A percentile compares a stretch with the other conserved stretches of the same genome.
These are phyloP conservation scores for Dionaea muscipula DNA, from an alignment of 179 eudicot genomes.

Conservation along the genomic window DNA sequence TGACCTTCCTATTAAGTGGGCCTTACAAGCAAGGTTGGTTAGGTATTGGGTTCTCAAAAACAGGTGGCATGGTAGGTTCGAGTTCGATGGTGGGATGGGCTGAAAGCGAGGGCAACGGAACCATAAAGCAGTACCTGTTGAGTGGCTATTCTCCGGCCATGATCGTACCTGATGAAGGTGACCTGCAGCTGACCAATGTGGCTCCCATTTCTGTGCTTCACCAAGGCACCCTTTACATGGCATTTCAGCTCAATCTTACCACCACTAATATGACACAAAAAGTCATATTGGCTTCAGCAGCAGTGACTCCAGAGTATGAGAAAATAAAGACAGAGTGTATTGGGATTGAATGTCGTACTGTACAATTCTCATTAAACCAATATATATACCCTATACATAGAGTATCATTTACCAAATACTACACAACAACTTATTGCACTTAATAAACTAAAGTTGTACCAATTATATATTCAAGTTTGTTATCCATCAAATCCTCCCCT, in stretches of 20 bases:
- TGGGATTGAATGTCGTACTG: too few species aligned
- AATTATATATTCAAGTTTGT: too few species aligned
- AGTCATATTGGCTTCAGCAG: background rate
- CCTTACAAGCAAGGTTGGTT: background rate
- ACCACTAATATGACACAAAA: background rate
- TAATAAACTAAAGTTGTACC: too few species aligned
- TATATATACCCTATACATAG: too few species aligned
- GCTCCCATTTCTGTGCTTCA: background rate
- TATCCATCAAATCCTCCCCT: too few species aligned
- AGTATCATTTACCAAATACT: too few species aligned
- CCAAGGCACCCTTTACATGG: slow-evolving; percentile 1
- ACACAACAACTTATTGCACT: too few species aligned
- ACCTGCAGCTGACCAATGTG: background rate
- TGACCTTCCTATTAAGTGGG: background rate
- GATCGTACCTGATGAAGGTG: background rate
- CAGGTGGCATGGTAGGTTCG: background rate
- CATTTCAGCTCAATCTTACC: background rate
- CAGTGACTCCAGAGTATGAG: background rate
- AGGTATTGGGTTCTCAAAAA: background rate
- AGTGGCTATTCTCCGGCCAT: background rate
- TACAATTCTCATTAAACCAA: too few species aligned
- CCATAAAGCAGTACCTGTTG: background rate
- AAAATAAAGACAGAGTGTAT: too few species aligned
- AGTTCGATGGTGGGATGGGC: background rate
- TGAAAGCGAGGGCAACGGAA: background rate